Evolutionary conservation across 257 asterid species (phyloP), one percentile per base, ranked within the genome.

Genomic region (Nicotiana undulata): DNA sequence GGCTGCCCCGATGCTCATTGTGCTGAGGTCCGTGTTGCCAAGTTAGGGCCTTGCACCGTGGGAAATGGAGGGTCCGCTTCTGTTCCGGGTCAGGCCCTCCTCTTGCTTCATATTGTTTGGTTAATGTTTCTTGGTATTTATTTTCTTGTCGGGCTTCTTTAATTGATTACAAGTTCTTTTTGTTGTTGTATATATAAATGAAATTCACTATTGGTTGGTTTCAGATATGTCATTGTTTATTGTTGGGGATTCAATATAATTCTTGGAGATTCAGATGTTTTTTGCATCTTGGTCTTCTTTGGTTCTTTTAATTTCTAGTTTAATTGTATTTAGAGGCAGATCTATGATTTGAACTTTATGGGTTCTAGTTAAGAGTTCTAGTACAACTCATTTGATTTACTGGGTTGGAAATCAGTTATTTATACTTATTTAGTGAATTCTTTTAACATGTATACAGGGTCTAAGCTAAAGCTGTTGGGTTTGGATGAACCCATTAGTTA

Each of bases 1-100:
- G 99, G 99, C 67, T 95, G 99, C 87, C 91, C 94, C 20, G 98
- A 95, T 68, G 98, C 98, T 15, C 91, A 85, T 51, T 95, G 98
- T 82, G 91, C 91, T 22, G 98, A 97, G 4, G 89, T 91, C 24
- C 90, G 90, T 5, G 99, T 93, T 61, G 88, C 85, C 64, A 92
- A 91, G 81, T 10, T 87, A 52, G 98, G 98, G 75, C 89, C 84
- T 55, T 95, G 99, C 79, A 95, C 86, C 81, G 92, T 93, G 34
- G 96, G 94, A 6, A 92, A 90, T 84, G 97, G 94, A 17, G 98
- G 97, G 6, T 86, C 98, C 65, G 93, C 91, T 58, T 88, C 92
- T 0, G 92, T 85, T 17, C 86, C 98, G 15, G 97, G 98, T 17
- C 98, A 95, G 87, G 98, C 98, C 11, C 90, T 95, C 26, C 82